Evolutionary conservation across 83 land plant species (phyloP), one percentile per base, ranked within the genome.

Genomic region (Isoetes engelmannii): DNA sequence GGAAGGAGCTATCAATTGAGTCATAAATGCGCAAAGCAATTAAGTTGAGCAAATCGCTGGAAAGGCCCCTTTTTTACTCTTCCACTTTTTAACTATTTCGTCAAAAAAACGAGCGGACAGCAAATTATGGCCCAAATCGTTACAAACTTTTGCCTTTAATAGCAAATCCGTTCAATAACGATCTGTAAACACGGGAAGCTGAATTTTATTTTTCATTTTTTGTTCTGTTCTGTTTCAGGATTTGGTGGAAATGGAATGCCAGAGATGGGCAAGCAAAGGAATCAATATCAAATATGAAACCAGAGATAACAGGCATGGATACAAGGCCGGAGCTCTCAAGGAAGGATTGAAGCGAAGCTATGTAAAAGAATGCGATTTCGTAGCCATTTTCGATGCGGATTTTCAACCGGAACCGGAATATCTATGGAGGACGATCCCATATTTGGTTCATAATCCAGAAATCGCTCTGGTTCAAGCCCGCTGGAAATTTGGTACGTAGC

Each of bases 321-420:
- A 85, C 87, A 85, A 85, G 61, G 80, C 87, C 8, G 87, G 87
- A 5, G 86, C 87, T 12, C 72, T 85, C 4, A 85, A 79, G 53
- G 86, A 85, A 79, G 87, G 87, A 5, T 68, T 85, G 86, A 85
- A 79, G 59, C 87, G 61, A n/a, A 62, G 72, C 66, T 85, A 85
- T 57, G 86, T 83, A 1, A 82, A 66, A 58, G 77, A 79, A 4
- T 85, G 87, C 63, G 87, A 85, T 28, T 85, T 74, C 17, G 86
- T 85, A 7, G 86, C 75, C 69, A 85, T 85, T 7, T 85, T 85
- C 69, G 88, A 85, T 65, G 88, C 88, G 37, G 88, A 85, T 77
- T 83, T 85, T 60, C 88, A 85, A 65, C 88, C 88, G 5, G 86
- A 85, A 18, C 74, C 88, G 8, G 88, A 85, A 37, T 85, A 77